Percentiles rank a stretch among this genome's conserved stretches.
Conservation (phyloP, 177 flowering plant species). For the Vitis hybrid region DNA sequence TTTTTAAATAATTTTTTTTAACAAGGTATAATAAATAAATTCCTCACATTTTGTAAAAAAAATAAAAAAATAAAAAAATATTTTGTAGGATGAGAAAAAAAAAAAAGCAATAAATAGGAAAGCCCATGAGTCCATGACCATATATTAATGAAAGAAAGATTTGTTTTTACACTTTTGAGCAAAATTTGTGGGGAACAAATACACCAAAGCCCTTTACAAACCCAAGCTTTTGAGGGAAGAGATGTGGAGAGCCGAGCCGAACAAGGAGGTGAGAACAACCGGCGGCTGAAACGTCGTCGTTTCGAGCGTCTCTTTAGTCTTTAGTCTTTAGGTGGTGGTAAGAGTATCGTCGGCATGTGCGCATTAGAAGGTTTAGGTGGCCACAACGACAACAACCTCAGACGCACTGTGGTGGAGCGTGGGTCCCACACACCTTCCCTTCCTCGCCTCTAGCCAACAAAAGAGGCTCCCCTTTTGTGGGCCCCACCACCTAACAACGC, state of each 20-base stretch:
- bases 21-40: too few relatives aligned
- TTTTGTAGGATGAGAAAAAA: too few relatives aligned
- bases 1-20: too few relatives aligned
- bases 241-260: neutral
- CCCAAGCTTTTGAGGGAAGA: neutral
- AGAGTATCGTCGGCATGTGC: constrained; percentile 19
- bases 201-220: neutral
- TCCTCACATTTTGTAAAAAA: too few relatives aligned
- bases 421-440: constrained; percentile 4
- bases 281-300: neutral
- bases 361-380: constrained; percentile 17
- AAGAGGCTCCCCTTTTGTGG: neutral
- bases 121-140: too few relatives aligned
- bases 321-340: constrained; percentile 1
- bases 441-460: constrained; percentile 19
- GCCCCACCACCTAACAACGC: constrained; percentile 5
- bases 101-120: too few relatives aligned
- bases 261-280: neutral
- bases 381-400: constrained; percentile 9
- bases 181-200: too few relatives aligned
- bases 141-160: too few relatives aligned
- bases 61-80: too few relatives aligned
- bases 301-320: neutral
- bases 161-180: too few relatives aligned
- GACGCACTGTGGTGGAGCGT: neutral